Conservation (phyloP, 345 rosid genomes). For the Erodium maritimum region DNA sequence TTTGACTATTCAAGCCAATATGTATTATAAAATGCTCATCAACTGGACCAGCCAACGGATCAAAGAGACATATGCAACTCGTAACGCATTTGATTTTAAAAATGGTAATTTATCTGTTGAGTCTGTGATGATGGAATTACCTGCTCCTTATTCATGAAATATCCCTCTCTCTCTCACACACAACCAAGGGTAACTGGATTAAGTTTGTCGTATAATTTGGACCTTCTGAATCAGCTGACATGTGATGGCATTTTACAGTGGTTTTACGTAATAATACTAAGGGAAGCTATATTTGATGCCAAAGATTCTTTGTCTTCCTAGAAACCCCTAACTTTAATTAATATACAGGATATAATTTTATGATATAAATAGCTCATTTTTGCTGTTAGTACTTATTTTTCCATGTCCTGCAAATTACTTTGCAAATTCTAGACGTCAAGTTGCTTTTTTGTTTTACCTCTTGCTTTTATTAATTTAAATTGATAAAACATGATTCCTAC, state of each 20-base stretch:
- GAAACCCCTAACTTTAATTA: too few species aligned
- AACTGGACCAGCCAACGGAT: slow-evolving; percentile 96
- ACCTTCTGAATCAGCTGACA: too few species aligned
- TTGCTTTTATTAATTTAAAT: too few species aligned
- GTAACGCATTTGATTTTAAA: slow-evolving; percentile 83
- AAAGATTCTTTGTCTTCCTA: too few species aligned
- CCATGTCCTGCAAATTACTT: background rate
- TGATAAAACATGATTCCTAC: background rate
- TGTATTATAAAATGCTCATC: slow-evolving; percentile 93
- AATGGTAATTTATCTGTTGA: slow-evolving; percentile 37
- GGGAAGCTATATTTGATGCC: too few species aligned
- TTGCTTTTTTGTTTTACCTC: too few species aligned
- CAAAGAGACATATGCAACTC: slow-evolving; percentile 55
- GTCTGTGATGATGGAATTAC: background rate
- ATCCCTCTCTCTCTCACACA: background rate
- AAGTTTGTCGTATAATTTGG: too few species aligned
- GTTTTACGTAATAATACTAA: too few species aligned
- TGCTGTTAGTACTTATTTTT: background rate
- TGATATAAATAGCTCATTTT: background rate
- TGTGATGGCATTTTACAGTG: too few species aligned
- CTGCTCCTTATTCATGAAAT: background rate
- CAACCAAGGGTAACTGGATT: too few species aligned
- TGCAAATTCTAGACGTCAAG: too few species aligned
- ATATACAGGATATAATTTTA: too few species aligned
- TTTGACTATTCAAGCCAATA: slow-evolving; percentile 92